Evolutionary conservation across 2,329 filamentous ascomycete genomes (phyloP), one percentile per base, ranked within the genome.

Genomic region (Parafenestella ontariensis): DNA sequence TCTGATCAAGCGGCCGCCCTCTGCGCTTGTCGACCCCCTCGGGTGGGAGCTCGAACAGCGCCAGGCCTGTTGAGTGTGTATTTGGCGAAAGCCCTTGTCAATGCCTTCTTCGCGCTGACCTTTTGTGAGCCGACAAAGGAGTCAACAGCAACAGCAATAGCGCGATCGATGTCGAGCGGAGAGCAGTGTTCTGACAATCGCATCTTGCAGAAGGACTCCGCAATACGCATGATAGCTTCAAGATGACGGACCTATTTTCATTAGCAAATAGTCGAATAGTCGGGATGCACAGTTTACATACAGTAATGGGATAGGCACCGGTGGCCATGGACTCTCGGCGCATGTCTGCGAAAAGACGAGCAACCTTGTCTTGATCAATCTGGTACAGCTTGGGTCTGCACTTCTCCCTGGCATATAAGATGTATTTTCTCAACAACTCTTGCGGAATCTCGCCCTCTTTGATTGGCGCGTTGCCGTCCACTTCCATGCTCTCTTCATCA

Each of bases 71-170:
- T 75, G 24, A 83, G 73, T 7, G 81, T 83, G 73, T 98, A 99
- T 81, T 99, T 99, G 69, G 95, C 92, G 80, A 99, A 99, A 4
- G 95, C 92, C 55, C 95, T 85, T 0, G 92, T 90, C 40, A 99
- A 84, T 15, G 95, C 92, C 82, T 96, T 97, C 85, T 98, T 99
- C 79, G 91, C 95, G 79, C 91, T 96, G 69, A 98, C 87, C 81
- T 99, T 99, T 76, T 99, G 95, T 68, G 91, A 96, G 57, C 90
- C 91, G 39, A 99, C 91, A 71, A 99, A 99, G 51, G 91, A 96
- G 64, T 98, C 93, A 2, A 99, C 91, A 0, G 95, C 96, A 6
- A 99, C 95, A 13, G 93, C 92, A 70, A 99, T 99, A 53, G 95
- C 95, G 39, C 95, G 91, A 77, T 99, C 95, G 66, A 99, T 96